Evolutionary conservation across 345 rosid species (phyloP).

Genomic region (Salix arbutifolia): DNA sequence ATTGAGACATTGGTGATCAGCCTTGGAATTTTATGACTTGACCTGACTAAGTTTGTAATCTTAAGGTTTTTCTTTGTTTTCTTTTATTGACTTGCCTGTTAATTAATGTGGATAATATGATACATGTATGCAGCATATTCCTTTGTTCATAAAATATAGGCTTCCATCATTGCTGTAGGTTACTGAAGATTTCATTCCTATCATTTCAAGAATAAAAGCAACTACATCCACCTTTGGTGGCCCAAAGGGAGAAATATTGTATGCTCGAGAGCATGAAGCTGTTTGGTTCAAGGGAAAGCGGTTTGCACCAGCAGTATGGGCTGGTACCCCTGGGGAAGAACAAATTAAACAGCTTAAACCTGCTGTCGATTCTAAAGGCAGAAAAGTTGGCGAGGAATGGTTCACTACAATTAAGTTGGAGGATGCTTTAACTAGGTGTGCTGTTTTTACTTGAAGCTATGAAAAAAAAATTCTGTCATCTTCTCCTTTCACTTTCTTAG

Average conservation of each 20-base stretch:
- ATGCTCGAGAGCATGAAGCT: constrained; percentile 89
- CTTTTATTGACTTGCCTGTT: neutral
- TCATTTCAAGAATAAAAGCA: constrained; percentile 71
- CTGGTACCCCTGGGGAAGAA: constrained; percentile 82
- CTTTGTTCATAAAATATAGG: constrained; percentile 3
- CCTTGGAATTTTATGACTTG: neutral
- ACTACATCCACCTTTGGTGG: constrained; percentile 73
- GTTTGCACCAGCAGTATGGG: constrained; percentile 79
- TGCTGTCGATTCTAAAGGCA: constrained; percentile 86
- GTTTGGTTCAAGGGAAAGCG: constrained; percentile 94
- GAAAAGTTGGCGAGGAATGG: constrained; percentile 98
- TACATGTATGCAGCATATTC: neutral
- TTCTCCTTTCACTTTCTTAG: neutral
- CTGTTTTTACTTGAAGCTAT: neutral
- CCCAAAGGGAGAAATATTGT: constrained; percentile 75
- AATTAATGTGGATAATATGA: neutral
- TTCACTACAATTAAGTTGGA: constrained; percentile 80
- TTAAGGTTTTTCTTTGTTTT: neutral
- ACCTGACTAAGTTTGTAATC: neutral
- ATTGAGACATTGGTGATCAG: neutral
- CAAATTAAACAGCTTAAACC: constrained; percentile 88
- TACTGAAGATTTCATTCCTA: constrained; percentile 77
- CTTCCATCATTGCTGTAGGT: constrained; percentile 41
- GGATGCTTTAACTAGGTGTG: constrained; percentile 66
- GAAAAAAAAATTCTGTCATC: neutral